Base-by-base conservation (phyloP, 805 yeast genomes). In the Yarrowia alimentaria region DNA sequence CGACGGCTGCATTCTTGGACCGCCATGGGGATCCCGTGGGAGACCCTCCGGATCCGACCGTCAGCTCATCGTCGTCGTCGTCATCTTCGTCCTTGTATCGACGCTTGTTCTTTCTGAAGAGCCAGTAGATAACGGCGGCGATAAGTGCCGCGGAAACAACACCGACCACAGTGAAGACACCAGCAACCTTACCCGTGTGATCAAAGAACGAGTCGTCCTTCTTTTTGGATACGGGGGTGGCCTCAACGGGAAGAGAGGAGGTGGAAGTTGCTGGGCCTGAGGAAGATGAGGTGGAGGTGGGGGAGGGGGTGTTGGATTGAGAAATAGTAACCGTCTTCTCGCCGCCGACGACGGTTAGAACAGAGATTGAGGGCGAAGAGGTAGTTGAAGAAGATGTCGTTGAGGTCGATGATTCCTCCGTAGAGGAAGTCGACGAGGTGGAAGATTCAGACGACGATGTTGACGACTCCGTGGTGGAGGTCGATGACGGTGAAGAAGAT, bases 81-180 rank as follows among this genome's bases (percentile, higher is more conserved):
- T 40, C 48, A 12, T 47, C 51, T 20, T 43, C 50, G 14, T 40
- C 13, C 6, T 13, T 21, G 17, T 10, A 11, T n/a, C n/a, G n/a
- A n/a, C n/a, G n/a, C 18, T 32, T 22, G 8, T 24, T 34, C 24
- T 18, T 30, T 8, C 59, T 59, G 56, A 69, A 58, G 26, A 70
- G 55, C 28, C 74, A 64, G 67, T 76, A 68, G 2, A 82, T 54
- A 0, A 71, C 67, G 3, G 6, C 33, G 0, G 67, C 58, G 1
- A 82, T 42, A 0, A 80, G 40, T 1, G 72, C 72, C 0, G 78
- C 58, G 0, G 68, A 76, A 1, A 81, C 80, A 1, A 87, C 58
- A 1, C 90, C 95, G 13, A 87, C 93, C 0, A 78, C 89, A 2
- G 84, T 79, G 66, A 87, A 87, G 0, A 88, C 84, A 3, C 94